Conservation (phyloP, 176 grass and related monocot species). For the Triticum turgidum region DNA sequence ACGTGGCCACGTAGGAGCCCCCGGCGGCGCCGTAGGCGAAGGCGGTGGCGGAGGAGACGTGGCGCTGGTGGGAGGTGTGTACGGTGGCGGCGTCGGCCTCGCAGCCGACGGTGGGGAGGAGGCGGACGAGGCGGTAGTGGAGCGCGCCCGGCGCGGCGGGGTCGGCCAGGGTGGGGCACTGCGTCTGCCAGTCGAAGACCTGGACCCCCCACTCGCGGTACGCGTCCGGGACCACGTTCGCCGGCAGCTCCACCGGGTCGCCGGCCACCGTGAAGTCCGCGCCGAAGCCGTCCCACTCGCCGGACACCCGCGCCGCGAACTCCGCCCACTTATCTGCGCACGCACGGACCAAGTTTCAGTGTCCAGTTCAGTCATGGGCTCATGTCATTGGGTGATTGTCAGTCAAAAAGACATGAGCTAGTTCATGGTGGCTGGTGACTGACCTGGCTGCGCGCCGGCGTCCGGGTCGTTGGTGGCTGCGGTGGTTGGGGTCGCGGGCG, state of each 20-base stretch:
- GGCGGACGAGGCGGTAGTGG: constrained; percentile 70
- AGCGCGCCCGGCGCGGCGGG: constrained; percentile 39
- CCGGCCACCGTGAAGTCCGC: constrained; percentile 77
- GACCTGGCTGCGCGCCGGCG: constrained; percentile 28
- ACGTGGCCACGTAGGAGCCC: constrained; percentile 58
- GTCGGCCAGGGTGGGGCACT: constrained; percentile 87
- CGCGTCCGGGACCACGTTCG: constrained; percentile 72
- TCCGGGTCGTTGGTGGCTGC: neutral
- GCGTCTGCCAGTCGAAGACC: constrained; percentile 94
- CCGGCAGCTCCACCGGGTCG: constrained; percentile 69
- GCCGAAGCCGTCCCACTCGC: constrained; percentile 91
- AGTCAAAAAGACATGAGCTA: neutral
- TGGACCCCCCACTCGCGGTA: constrained; percentile 85
- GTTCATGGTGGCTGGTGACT: neutral
- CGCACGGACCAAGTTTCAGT: neutral
- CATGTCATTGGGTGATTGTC: too few relatives aligned
- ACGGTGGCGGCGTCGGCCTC: constrained; percentile 93
- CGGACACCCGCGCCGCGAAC: constrained; percentile 77
- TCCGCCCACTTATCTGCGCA: constrained; percentile 37
- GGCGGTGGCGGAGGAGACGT: constrained; percentile 50
- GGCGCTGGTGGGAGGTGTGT: constrained; percentile 67
- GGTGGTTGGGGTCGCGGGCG: constrained; percentile 1
- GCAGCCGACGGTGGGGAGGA: constrained; percentile 87
- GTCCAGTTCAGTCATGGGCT: neutral
- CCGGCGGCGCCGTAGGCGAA: constrained; percentile 40